These are phyloP conservation scores for Gracilaria gracilis DNA, from an alignment of 23 red algal genomes.

Conservation along the genomic window DNA sequence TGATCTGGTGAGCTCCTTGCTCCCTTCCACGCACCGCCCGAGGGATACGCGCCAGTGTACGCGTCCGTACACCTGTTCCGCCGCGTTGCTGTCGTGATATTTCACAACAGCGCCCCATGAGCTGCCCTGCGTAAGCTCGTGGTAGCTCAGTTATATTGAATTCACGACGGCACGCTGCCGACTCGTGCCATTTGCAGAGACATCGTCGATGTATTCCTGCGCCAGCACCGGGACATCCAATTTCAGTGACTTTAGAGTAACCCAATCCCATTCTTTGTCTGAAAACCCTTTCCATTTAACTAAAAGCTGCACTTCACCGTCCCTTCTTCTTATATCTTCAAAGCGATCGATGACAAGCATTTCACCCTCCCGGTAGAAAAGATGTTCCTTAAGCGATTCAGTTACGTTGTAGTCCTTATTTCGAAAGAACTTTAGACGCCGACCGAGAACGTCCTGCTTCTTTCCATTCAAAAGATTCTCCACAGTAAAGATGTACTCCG, in stretches of 20 bases:
- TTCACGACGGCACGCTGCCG: constrained; percentile 7
- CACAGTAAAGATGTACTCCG: constrained; percentile 29
- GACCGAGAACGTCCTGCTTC: constrained; percentile 5
- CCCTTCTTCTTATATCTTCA: not conserved
- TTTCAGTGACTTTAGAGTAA: not conserved
- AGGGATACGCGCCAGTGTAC: no score
- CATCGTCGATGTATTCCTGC: constrained; percentile 15
- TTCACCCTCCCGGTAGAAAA: constrained; percentile 2
- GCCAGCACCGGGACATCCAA: not conserved
- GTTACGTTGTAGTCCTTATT: not conserved
- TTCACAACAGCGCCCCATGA: not conserved
- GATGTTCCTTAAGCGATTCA: not conserved
- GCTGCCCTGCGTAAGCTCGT: not conserved
- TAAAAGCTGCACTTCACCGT: not conserved
- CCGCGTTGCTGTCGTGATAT: no score
- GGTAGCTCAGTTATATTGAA: not conserved
- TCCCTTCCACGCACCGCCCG: no score
- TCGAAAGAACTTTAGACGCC: constrained; percentile 24
- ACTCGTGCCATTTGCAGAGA: constrained; percentile 4
- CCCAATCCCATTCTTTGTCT: not conserved
- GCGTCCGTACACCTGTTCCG: no score
- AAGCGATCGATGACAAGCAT: constrained; percentile 19
- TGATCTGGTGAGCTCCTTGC: no score
- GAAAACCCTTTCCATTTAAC: constrained; percentile 31
- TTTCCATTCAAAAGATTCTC: constrained; percentile 34